Evolutionary conservation across 129 eudicot species (phyloP), one percentile per base, ranked within the genome.

Genomic region (Escallonia herrerae): DNA sequence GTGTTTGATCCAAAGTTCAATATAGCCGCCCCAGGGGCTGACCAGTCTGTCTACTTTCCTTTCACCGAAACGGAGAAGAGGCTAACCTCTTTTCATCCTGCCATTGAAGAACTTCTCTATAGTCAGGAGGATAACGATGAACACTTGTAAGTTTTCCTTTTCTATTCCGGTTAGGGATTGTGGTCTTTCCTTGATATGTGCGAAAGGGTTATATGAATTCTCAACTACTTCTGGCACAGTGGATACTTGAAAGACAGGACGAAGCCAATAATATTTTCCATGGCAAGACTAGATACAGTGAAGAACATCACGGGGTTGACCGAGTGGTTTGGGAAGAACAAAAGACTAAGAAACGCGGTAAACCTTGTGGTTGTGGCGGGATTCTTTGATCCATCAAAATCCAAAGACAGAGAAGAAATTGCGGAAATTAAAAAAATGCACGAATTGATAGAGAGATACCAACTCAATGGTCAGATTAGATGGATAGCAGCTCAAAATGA

Each of bases 401-500:
- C 95, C 2, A 82, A 84, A 72, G 97, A 90, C 65, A 79, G 95
- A 59, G 97, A 90, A 80, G 97, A 90, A 73, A 87, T 87, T 62
- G 85, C 78, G 2, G 97, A 90, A 78, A 90, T 90, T 60, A 86
- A 83, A 57, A 90, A 86, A 44, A 90, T 90, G 97, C 97, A 90
- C 44, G 53, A 78, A 12, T 56, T 90, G 57, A 84, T 90, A 3
- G 74, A 80, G 53, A 84, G 80, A 66, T 82, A 84, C 73, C 71
- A 87, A 72, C 90, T 90, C 15, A 80, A 78, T 74, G 97, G 97
- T 13, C 95, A 86, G 48, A 72, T 90, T 22, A 81, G 97, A 86
- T 90, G 97, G 97, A 90, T 90, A 51, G 88, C 88, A 15, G 95
- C 93, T 63, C 97, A 90, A 78, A 87, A 83, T 13, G 95, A 90